Evolutionary conservation across 2,329 filamentous ascomycete genomes (phyloP), one percentile per base, ranked within the genome.

Genomic region (Colletotrichum endophyticum): DNA sequence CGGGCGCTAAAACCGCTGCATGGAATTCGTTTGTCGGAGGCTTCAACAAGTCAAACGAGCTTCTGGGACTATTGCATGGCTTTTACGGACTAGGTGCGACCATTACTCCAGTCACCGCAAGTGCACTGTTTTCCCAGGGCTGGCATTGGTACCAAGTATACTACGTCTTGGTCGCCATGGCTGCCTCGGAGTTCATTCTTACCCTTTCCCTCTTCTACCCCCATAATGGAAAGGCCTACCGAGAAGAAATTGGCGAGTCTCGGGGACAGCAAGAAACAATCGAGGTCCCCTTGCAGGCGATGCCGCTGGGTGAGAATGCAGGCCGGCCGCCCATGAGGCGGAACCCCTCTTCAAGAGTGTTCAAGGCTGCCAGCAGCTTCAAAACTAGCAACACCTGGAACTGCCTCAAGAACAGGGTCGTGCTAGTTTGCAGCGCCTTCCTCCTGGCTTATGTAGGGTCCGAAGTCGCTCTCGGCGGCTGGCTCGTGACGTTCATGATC

Each of bases 401-500:
- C 2, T 94, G 94, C 81, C 89, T 91, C 71, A 86, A 80, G 9
- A 75, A 71, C n/a, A 80, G 44, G 16, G 66, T 68, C 8, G 93
- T 93, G 6, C 96, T 94, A 94, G 86, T 95, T n/a, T 88, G 92
- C 62, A 89, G 95, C 5, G 77, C 94, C 2, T 98, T 97, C 82
- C 86, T 97, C 15, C 89, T 97, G 6, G 91, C 92, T 12, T 98
- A 98, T 80, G 93, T 96, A 1, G 95, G 95, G 6, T 89, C 91
- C 9, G 95, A 98, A 84, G 94, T 95, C 76, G 92, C 91, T 1
- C 87, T 96, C 3, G 93, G 93, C 16, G 85, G 95, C 19, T 96
- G 95, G 95, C 93, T 98, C 78, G 93, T 95, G 67, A 93, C 93
- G 1, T 97, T 98, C 83, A 97, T 98, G 94, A 92, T 96, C 19